Base-by-base conservation (phyloP, 2,329 filamentous ascomycete species). In the Cercospora sp. region DNA sequence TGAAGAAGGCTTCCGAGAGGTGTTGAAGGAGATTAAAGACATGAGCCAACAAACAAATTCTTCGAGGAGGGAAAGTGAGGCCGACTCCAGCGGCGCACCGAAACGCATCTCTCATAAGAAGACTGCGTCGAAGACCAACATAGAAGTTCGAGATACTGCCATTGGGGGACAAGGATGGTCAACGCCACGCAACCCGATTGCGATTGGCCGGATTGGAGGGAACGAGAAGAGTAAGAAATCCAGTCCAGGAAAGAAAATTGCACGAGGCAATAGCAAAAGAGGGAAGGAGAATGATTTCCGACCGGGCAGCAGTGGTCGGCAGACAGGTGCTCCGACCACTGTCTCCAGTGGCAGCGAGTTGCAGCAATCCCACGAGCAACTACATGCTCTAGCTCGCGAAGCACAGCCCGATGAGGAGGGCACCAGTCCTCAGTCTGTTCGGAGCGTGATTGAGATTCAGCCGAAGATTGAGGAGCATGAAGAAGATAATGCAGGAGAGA, bases 1-100 rank as follows among this genome's bases (percentile, higher is more conserved):
- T 2, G 94, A 98, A 78, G 93, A 96, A 79, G 91, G 93, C 13
- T 94, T 98, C 78, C 87, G 91, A 2, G 92, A 97, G 68, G 90
- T 80, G 9, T 65, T 79, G 31, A 77, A 73, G 63, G 78, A 78
- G 69, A 77, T 80, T 48, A 78, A 77, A 60, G 76, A 76, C 48
- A 71, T 75, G 64, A 73, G 68, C 28, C 70, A 72, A 53, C 69
- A 68, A n/a, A 67, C 68, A 30, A 72, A 69, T 23, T 72, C 63
- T 13, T 76, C 75, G 36, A 66, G 76, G 31, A 65, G 75, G 23
- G 74, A 75, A 18, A 77, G 75, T 36, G 75, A 76, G 63, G 73
- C 60, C 3, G 77, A 75, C n/a, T 66, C 68, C 13, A 66, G 64
- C 6, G 63, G 65, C n/a, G 39, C 64, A 23, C 60, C 63, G 10